phyloP scores from a whole-genome alignment of 768 basidiomycete genomes.

The Lactarius akahatsu region DNA sequence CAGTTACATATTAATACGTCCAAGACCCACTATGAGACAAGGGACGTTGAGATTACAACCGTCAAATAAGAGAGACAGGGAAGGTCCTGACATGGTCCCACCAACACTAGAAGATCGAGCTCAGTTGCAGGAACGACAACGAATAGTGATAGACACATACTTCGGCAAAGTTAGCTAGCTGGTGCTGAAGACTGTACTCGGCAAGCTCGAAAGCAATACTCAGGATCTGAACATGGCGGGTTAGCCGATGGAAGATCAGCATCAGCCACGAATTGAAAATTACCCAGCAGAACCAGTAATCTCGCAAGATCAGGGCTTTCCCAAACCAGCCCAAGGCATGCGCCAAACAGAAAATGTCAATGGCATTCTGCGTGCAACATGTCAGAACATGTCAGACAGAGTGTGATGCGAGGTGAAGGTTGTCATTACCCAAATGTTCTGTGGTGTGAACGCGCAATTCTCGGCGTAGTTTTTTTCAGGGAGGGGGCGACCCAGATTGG shows the following conservation, averaged over 20 bases:
- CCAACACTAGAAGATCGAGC: constrained; percentile 61
- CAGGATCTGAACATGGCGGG: constrained; percentile 55
- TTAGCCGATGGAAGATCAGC: constrained; percentile 19
- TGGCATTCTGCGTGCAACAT: constrained; percentile 52
- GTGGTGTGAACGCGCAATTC: constrained; percentile 62
- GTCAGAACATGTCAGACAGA: constrained; percentile 9
- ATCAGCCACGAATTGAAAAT: constrained; percentile 29
- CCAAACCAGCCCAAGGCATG: constrained; percentile 89
- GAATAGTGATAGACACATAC: constrained; percentile 42
- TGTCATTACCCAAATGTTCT: constrained; percentile 63
- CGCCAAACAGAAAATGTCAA: constrained; percentile 86
- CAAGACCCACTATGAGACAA: constrained; percentile 65
- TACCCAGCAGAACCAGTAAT: constrained; percentile 96
- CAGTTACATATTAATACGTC: constrained; percentile 88
- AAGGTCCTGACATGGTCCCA: constrained; percentile 78
- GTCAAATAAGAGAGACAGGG: constrained; percentile 10
- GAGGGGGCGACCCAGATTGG: constrained; percentile 64
- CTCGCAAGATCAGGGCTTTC: constrained; percentile 84
- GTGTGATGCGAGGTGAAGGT: constrained; percentile 3
- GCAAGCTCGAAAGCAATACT: constrained; percentile 87
- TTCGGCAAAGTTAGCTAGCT: constrained; percentile 86
- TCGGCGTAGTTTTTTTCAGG: constrained; percentile 89
- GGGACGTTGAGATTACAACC: constrained; percentile 17
- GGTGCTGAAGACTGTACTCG: constrained; percentile 85
- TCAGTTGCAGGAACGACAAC: constrained; percentile 29